Conservation (phyloP, 306 rosid species). For the Leucaena leucocephala region DNA sequence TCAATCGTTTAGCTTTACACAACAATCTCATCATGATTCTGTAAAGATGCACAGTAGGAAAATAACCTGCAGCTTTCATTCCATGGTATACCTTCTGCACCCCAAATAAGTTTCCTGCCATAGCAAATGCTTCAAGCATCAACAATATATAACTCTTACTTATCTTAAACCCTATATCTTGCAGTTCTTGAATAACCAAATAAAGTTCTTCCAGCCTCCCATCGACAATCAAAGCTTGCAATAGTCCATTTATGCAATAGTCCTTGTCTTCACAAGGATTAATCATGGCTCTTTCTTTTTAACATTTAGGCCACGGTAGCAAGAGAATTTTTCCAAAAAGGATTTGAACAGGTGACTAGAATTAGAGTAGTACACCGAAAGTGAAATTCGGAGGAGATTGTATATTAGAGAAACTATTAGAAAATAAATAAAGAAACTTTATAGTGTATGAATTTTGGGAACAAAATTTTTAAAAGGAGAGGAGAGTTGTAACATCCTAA, state of each 20-base stretch:
- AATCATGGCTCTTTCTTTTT: too few species aligned
- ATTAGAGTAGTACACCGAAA: too few species aligned
- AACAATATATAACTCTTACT: constrained; percentile 86
- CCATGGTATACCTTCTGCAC: constrained; percentile 90
- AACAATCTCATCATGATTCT: constrained; percentile 74
- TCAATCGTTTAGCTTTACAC: constrained; percentile 66
- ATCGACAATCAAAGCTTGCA: constrained; percentile 78
- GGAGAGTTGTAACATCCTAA: too few species aligned
- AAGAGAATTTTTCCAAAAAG: too few species aligned
- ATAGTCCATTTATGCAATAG: constrained; percentile 74
- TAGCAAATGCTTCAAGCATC: constrained; percentile 89
- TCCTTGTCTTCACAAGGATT: too few species aligned
- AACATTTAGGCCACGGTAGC: too few species aligned
- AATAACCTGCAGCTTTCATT: constrained; percentile 95
- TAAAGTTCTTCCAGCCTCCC: constrained; percentile 84
- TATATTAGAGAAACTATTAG: too few species aligned
- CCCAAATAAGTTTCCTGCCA: constrained; percentile 80
- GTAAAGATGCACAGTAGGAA: constrained; percentile 84
- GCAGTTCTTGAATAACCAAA: constrained; percentile 83
- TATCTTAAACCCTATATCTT: constrained; percentile 90
- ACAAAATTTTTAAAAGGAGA: too few species aligned
- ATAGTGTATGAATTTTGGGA: too few species aligned
- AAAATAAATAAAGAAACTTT: too few species aligned
- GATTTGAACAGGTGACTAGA: too few species aligned
- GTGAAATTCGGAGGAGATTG: too few species aligned